These are phyloP conservation scores for Chaetomidium leptoderma DNA, from an alignment of 495 filamentous ascomycete species.

Conservation along the genomic window DNA sequence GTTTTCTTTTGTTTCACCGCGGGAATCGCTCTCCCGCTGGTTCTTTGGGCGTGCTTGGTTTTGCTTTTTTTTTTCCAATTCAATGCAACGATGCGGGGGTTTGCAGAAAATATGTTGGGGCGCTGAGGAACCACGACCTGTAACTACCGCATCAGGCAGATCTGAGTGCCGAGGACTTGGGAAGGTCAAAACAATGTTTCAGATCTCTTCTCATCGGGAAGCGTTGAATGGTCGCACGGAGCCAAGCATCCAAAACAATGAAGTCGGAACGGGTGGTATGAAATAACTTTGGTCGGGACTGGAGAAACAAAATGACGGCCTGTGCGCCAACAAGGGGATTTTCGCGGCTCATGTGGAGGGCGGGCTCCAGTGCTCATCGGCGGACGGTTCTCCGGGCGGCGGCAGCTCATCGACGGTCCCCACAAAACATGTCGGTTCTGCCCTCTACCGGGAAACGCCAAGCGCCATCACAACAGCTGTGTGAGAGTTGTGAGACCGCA, in stretches of 20 bases:
- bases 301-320: too few species aligned
- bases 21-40: not conserved
- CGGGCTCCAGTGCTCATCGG: too few species aligned
- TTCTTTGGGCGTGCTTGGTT: not conserved
- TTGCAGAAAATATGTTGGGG: not conserved
- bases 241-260: too few species aligned
- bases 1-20: conserved; percentile 5
- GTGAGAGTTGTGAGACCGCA: conserved; percentile 5
- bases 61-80: not conserved
- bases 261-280: too few species aligned
- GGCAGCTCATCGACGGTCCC: not conserved
- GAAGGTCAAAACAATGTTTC: not conserved
- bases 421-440: too few species aligned
- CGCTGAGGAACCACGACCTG: too few species aligned
- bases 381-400: too few species aligned
- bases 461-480: not conserved
- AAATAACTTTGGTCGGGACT: too few species aligned
- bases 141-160: not conserved
- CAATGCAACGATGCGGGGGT: conserved; percentile 1
- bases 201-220: not conserved
- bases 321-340: not conserved
- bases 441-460: conserved; percentile 6
- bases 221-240: not conserved
- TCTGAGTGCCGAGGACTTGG: not conserved
- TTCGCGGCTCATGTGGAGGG: too few species aligned